phyloP scores from a whole-genome alignment of 1,284 basidiomycete genomes.

The Heterobasidion annosum region DNA sequence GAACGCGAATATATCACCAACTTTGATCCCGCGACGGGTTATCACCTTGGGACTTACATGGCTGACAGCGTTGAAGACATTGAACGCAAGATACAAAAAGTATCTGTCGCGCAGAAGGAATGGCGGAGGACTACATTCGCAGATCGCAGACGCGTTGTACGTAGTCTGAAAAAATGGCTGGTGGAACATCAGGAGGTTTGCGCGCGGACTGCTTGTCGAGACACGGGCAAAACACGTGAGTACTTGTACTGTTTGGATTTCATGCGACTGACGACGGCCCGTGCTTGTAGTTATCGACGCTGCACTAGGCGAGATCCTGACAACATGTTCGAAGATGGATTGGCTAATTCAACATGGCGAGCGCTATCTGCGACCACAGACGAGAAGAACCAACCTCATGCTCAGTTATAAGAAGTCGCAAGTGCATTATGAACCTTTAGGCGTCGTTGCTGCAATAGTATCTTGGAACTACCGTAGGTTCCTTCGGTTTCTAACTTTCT shows the following conservation, averaged over 20 bases:
- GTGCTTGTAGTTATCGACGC: slow-evolving; percentile 70
- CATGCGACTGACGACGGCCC: neutral
- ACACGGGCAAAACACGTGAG: slow-evolving; percentile 94
- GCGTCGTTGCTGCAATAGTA: slow-evolving; percentile 87
- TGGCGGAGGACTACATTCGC: slow-evolving; percentile 74
- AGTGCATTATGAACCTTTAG: slow-evolving; percentile 89
- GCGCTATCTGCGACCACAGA: slow-evolving; percentile 60
- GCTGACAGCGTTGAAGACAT: slow-evolving; percentile 68
- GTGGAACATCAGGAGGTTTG: slow-evolving; percentile 82
- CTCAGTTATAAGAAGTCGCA: slow-evolving; percentile 80
- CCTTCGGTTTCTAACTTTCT: neutral
- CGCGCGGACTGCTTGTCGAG: slow-evolving; percentile 84
- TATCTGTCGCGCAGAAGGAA: slow-evolving; percentile 55
- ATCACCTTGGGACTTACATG: slow-evolving; percentile 63
- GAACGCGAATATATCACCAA: slow-evolving; percentile 72
- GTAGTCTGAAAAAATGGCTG: slow-evolving; percentile 86
- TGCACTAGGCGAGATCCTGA: slow-evolving; percentile 82
- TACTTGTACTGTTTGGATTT: slow-evolving; percentile 11
- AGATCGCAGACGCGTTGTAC: slow-evolving; percentile 72
- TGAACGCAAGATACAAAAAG: slow-evolving; percentile 55
- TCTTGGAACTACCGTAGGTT: slow-evolving; percentile 88
- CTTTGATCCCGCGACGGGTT: slow-evolving; percentile 85
- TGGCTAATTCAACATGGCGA: slow-evolving; percentile 84
- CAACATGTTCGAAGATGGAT: slow-evolving; percentile 84
- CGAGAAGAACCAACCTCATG: slow-evolving; percentile 65